Conservation (phyloP, 257 asterid species). For the Capsicum baccatum region DNA sequence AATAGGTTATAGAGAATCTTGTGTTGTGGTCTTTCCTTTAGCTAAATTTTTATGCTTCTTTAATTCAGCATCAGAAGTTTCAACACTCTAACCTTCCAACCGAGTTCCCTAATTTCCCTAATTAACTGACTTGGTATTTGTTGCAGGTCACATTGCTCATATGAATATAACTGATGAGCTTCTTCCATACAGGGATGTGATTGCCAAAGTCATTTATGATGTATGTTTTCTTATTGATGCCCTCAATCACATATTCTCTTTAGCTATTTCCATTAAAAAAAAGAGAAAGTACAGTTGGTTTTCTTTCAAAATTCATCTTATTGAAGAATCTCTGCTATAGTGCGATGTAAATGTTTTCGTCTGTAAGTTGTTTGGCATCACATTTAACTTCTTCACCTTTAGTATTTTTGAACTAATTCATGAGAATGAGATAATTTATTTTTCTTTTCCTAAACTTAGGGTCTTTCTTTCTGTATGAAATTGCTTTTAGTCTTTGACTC, state of each 20-base stretch:
- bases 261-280: background rate
- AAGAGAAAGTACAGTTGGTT: background rate
- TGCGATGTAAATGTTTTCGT: constrained; percentile 22
- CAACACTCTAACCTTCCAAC: background rate
- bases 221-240: constrained; percentile 48
- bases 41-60: background rate
- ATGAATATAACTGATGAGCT: constrained; percentile 82
- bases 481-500: background rate
- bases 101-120: constrained; percentile 34
- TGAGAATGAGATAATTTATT: background rate
- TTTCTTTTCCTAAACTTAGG: background rate
- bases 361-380: constrained; percentile 1
- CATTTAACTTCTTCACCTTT: constrained; percentile 1
- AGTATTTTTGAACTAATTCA: background rate
- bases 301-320: background rate
- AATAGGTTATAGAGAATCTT: background rate
- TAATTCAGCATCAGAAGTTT: constrained; percentile 12
- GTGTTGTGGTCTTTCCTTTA: constrained; percentile 1
- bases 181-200: constrained; percentile 78
- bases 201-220: constrained; percentile 91
- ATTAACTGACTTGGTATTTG: constrained; percentile 30
- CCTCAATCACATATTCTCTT: background rate
- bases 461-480: background rate
- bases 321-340: constrained; percentile 27
- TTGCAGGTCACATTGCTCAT: constrained; percentile 98